Conservation (phyloP, 371 early-diverging fungal species). For the Rhizopus microsporus region DNA sequence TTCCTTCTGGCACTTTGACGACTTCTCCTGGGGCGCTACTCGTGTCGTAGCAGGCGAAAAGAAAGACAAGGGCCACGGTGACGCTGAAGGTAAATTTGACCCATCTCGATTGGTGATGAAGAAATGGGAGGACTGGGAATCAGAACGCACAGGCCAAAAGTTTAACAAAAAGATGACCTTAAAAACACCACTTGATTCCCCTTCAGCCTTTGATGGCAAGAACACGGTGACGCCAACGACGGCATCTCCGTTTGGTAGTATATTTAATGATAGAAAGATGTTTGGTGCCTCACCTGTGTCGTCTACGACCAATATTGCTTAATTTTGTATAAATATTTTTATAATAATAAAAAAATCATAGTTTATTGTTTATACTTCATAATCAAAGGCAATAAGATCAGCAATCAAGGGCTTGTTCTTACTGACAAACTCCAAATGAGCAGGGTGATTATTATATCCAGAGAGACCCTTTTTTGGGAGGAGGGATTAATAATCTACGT, state of each 20-base stretch:
- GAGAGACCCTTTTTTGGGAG: conserved; percentile 27
- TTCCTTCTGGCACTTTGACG: conserved; percentile 94
- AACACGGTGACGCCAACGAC: conserved; percentile 32
- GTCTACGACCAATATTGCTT: conserved; percentile 4
- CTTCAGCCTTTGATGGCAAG: conserved; percentile 31
- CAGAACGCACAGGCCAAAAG: conserved; percentile 59
- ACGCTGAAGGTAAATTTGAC: conserved; percentile 70
- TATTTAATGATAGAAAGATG: conserved; percentile 55
- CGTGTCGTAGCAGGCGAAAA: conserved; percentile 66
- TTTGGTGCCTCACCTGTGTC: conserved; percentile 38
- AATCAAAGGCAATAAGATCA: conserved; percentile 50
- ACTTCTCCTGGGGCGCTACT: conserved; percentile 90
- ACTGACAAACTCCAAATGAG: conserved; percentile 36
- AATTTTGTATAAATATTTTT: conserved; percentile 6
- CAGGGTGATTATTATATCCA: conserved; percentile 32
- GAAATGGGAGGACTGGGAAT: conserved; percentile 77
- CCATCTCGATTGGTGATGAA: conserved; percentile 64
- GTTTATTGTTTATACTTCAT: conserved; percentile 27
- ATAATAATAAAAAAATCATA: not conserved
- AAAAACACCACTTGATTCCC: conserved; percentile 30
- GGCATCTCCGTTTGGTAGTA: conserved; percentile 38
- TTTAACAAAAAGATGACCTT: conserved; percentile 31
- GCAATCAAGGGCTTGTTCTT: conserved; percentile 37
- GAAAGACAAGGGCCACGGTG: conserved; percentile 64
- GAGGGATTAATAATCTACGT: not conserved